phyloP scores from a whole-genome alignment of 441 rosid genomes.

The Erodium moschatum region DNA sequence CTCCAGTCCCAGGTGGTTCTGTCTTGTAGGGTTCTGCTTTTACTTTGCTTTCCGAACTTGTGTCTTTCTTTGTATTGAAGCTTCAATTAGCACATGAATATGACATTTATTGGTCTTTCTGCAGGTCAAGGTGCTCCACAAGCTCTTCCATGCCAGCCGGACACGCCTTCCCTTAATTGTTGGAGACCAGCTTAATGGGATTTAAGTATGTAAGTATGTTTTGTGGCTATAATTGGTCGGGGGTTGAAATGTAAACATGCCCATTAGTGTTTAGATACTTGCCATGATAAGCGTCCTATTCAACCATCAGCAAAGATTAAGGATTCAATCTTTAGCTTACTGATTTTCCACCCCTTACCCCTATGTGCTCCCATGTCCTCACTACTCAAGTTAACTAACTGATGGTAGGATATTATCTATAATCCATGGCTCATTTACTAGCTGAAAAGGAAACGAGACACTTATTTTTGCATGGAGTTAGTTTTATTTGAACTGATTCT shows the following conservation, averaged over 20 bases:
- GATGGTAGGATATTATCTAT: too few species aligned
- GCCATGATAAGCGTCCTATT: too few species aligned
- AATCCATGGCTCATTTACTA: too few species aligned
- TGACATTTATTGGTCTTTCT: slow-evolving; percentile 20
- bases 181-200: slow-evolving; percentile 77
- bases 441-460: too few species aligned
- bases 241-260: too few species aligned
- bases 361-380: too few species aligned
- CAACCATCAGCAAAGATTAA: too few species aligned
- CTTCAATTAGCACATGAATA: slow-evolving; percentile 15
- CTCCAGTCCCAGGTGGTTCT: slow-evolving; percentile 62
- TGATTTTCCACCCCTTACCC: too few species aligned
- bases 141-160: slow-evolving; percentile 69
- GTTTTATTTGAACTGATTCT: too few species aligned
- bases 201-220: slow-evolving; percentile 31
- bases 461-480: too few species aligned
- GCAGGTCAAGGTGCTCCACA: slow-evolving; percentile 77
- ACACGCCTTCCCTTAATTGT: slow-evolving; percentile 60
- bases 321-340: too few species aligned
- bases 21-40: slow-evolving; percentile 6
- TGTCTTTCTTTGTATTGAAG: slow-evolving; percentile 12
- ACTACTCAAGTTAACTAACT: neutral
- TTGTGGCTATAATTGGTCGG: neutral
- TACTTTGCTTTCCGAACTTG: neutral
- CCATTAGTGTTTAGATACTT: too few species aligned